These are phyloP conservation scores for Cladophialophora psammophila DNA, from an alignment of 2,329 filamentous ascomycete species.

Conservation along the genomic window DNA sequence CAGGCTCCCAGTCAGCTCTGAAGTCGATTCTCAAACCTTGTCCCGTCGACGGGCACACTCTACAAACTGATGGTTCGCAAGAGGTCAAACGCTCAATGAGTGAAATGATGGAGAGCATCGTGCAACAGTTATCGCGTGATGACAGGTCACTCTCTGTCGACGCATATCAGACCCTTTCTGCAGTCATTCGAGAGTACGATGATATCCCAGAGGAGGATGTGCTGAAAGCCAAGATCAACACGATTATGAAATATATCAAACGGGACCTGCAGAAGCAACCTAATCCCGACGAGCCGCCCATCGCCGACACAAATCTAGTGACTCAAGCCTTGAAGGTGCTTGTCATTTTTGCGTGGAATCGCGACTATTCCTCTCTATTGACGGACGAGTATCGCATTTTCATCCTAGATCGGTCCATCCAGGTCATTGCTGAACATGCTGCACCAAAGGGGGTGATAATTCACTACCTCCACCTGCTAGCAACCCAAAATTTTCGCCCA, in stretches of 20 bases:
- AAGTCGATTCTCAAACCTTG: constrained; percentile 83
- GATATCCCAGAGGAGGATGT: constrained; percentile 78
- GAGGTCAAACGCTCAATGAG: constrained; percentile 25
- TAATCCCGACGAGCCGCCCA: constrained; percentile 58
- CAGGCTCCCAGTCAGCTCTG: constrained; percentile 60
- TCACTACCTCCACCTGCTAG: constrained; percentile 80
- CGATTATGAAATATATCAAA: constrained; percentile 82
- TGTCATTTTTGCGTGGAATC: constrained; percentile 76
- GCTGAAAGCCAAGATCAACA: constrained; percentile 75
- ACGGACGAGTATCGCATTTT: constrained; percentile 80
- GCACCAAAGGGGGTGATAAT: constrained; percentile 79
- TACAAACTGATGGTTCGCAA: constrained; percentile 22
- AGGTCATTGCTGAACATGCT: constrained; percentile 71
- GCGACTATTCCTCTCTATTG: constrained; percentile 72
- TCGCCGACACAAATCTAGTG: constrained; percentile 68
- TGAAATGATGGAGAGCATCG: constrained; percentile 74
- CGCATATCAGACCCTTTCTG: constrained; percentile 81
- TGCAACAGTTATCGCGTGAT: constrained; percentile 78
- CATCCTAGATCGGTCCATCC: constrained; percentile 80
- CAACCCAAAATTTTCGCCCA: constrained; percentile 77
- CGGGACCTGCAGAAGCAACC: constrained; percentile 67
- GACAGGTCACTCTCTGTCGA: constrained; percentile 78
- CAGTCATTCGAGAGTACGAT: constrained; percentile 80
- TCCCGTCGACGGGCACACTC: constrained; percentile 43
- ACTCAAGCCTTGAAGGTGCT: constrained; percentile 81